Base-by-base conservation (phyloP, 768 basidiomycete species). In the Cystobasidiopsis lactophilus region DNA sequence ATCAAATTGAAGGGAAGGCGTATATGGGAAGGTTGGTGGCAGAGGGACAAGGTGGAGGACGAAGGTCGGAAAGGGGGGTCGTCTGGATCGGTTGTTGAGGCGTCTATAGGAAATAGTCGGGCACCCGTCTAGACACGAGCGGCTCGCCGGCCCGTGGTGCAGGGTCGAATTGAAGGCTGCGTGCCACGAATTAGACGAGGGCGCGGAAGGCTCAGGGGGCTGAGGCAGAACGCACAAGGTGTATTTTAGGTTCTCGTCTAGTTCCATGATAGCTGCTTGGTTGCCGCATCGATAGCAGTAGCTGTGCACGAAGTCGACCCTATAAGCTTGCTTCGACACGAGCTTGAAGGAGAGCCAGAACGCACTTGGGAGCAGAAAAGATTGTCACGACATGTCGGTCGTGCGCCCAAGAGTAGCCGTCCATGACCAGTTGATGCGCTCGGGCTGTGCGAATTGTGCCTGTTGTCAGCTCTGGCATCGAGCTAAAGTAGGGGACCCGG, bases 221-320 rank as follows among this genome's bases (percentile, higher is more conserved):
- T 85, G 71, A 80, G 84, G 69, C 85, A 85, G 51, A 82, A 83
- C 77, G 85, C 73, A 69, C 67, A 71, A 71, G 56, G 69, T 70
- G 63, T 70, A 71, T 59, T 70, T 69, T 56, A 70, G 60, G 45
- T 69, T 66, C 54, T 71, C 69, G 69, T 98, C 93, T 68, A 98
- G 93, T 69, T 98, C 93, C 79, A 98, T 91, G 67, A 98, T 98
- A 47, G 93, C 93, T 52, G 93, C 93, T 65, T 96, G 93, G 68
- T 98, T 98, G 51, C 93, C 93, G 66, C 93, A 98, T 66, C 93
- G 75, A 73, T 98, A 98, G 70, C 91, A 98, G 69, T 98, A 98
- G 30, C 54, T 55, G 39, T 18, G 7, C 3, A 31, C 46, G 41
- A 40, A 43, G 11, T n/a, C n/a, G n/a, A n/a, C n/a, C n/a, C n/a